Conservation (phyloP, 306 rosid genomes). For the Geum urbanum region DNA sequence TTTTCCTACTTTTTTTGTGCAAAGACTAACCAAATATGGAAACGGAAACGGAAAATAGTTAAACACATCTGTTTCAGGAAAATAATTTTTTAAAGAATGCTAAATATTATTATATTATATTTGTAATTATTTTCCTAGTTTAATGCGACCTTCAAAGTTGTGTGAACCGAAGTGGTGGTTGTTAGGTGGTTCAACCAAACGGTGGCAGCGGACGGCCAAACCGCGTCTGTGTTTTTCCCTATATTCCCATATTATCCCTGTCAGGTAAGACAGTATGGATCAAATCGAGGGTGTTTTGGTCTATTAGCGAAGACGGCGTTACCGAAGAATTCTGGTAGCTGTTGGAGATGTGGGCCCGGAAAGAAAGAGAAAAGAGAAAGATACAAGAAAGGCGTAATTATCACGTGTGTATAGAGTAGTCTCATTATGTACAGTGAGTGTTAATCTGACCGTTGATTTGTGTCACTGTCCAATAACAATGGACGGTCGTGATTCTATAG, state of each 20-base stretch:
- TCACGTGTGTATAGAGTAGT: conserved; percentile 36
- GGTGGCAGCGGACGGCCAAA: conserved; percentile 58
- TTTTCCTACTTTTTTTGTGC: background rate
- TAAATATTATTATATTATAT: conserved; percentile 15
- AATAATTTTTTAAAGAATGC: background rate
- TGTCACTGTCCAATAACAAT: background rate
- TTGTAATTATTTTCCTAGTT: too few relatives aligned
- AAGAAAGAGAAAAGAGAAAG: conserved; percentile 23
- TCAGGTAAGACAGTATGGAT: background rate
- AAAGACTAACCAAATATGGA: background rate
- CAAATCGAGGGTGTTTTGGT: conserved; percentile 31
- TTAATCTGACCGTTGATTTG: conserved; percentile 35
- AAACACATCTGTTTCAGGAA: background rate
- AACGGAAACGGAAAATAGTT: background rate
- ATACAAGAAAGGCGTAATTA: conserved; percentile 36
- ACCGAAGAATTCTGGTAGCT: conserved; percentile 35
- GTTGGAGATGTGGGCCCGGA: conserved; percentile 31
- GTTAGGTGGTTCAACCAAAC: conserved; percentile 98
- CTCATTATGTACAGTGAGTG: background rate
- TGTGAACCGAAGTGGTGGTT: conserved; percentile 58
- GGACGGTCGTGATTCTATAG: conserved; percentile 27
- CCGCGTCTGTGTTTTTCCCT: conserved; percentile 43
- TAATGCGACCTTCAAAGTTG: conserved; percentile 21
- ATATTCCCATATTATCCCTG: conserved; percentile 38
- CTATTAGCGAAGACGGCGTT: conserved; percentile 24